A percentile compares a stretch with the other conserved stretches of the same genome.
Evolutionary conservation across 2,329 filamentous ascomycete genomes (phyloP).

Genomic region (Colletotrichum musicola): DNA sequence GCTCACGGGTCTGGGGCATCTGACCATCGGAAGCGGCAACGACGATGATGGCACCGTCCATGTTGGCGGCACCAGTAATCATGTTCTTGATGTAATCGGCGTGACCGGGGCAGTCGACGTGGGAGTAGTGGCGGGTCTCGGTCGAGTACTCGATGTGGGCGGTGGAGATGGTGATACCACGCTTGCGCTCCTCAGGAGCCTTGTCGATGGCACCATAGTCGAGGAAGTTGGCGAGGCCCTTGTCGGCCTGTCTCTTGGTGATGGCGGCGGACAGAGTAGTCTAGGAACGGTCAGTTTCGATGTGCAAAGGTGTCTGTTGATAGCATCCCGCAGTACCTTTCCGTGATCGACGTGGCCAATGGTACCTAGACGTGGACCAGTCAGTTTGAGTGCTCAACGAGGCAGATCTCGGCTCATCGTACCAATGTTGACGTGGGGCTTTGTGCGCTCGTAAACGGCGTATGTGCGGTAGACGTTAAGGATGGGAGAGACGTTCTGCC

Average conservation of each 20-base stretch:
- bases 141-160: constrained; percentile 99
- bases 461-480: constrained; percentile 76
- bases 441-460: constrained; percentile 84
- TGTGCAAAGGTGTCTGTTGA: not conserved
- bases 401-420: constrained; percentile 46
- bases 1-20: constrained; percentile 99
- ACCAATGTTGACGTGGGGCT: constrained; percentile 99
- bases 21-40: constrained; percentile 98
- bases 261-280: constrained; percentile 98
- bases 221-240: constrained; percentile 93
- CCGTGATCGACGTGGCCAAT: constrained; percentile 99
- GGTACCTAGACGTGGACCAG: constrained; percentile 71
- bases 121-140: constrained; percentile 94
- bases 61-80: constrained; percentile 99
- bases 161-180: constrained; percentile 99
- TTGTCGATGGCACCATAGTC: constrained; percentile 99
- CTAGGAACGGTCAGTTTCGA: constrained; percentile 60
- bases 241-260: constrained; percentile 96
- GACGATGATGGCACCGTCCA: constrained; percentile 99
- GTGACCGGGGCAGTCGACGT: constrained; percentile 99
- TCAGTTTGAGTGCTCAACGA: constrained; percentile 32
- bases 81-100: constrained; percentile 99
- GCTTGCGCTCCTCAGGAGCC: constrained; percentile 98
- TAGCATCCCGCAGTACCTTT: constrained; percentile 73
- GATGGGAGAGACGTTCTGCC: constrained; percentile 72